These are phyloP conservation scores for Petunia secreta DNA, from an alignment of 257 asterid species.

Conservation along the genomic window DNA sequence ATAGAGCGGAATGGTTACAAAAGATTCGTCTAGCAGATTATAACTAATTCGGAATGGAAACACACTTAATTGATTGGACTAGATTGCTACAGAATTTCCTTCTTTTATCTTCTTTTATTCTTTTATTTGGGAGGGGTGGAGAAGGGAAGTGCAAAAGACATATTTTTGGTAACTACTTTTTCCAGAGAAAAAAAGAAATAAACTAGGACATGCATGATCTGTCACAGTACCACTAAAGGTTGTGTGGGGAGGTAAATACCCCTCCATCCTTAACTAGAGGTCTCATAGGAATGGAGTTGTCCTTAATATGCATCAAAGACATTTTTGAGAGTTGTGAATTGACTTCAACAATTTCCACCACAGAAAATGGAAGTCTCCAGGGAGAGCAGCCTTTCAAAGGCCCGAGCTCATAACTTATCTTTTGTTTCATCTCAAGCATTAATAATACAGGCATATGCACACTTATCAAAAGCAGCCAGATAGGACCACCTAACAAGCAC, in stretches of 20 bases:
- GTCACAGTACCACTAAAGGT: too few relatives aligned
- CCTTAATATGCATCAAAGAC: too few relatives aligned
- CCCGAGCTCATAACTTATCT: neutral
- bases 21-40: neutral
- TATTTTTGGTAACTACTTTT: neutral
- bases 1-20: neutral
- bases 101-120: neutral
- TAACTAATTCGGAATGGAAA: neutral
- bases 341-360: neutral
- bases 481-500: neutral
- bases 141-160: neutral
- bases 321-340: too few relatives aligned
- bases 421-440: neutral
- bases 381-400: neutral
- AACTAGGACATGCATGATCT: neutral
- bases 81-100: neutral
- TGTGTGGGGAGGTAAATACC: too few relatives aligned
- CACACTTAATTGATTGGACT: slow-evolving; percentile 4
- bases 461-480: neutral
- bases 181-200: neutral
- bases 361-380: neutral
- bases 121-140: neutral
- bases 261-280: too few relatives aligned
- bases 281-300: too few relatives aligned
- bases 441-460: neutral